A percentile compares a stretch with the other conserved stretches of the same genome.
Conservation (phyloP, 2,329 filamentous ascomycete species). For the Diaporthe ilicicola region DNA sequence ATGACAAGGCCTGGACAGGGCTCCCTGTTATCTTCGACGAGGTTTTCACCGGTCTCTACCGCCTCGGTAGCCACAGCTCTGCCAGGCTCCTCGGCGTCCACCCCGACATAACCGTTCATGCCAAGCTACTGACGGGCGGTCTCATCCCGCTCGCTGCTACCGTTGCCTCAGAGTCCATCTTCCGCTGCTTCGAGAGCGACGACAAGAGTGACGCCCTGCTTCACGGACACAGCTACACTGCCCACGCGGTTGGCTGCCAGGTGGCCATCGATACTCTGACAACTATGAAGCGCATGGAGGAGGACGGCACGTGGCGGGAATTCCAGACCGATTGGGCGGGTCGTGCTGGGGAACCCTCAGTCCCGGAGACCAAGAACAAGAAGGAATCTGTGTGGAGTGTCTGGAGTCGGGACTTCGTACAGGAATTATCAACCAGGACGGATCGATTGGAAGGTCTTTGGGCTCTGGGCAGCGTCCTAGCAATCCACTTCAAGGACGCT, state of each 20-base stretch:
- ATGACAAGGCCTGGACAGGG: constrained; percentile 66
- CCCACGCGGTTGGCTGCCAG: constrained; percentile 81
- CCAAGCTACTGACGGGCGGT: constrained; percentile 85
- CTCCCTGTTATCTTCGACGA: constrained; percentile 86
- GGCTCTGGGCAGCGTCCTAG: constrained; percentile 40
- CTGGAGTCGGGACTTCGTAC: constrained; percentile 8
- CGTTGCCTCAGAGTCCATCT: constrained; percentile 77
- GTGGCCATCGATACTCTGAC: constrained; percentile 75
- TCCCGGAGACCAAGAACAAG: background rate
- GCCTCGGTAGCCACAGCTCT: constrained; percentile 76
- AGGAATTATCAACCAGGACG: background rate
- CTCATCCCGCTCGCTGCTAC: constrained; percentile 81
- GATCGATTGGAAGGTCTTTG: background rate
- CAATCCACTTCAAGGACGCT: constrained; percentile 62
- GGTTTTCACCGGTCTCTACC: constrained; percentile 87
- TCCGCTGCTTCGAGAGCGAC: constrained; percentile 72
- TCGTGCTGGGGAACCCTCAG: background rate
- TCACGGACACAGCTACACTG: constrained; percentile 89
- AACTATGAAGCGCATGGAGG: constrained; percentile 67
- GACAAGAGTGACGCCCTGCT: constrained; percentile 82
- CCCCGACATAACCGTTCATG: constrained; percentile 81
- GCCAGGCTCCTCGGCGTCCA: constrained; percentile 74
- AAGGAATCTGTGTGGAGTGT: constrained; percentile 32
- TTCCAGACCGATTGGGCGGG: background rate
- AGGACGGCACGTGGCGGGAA: constrained; percentile 43